These are phyloP conservation scores for Sordariomycetes sp. DNA, from an alignment of 2,329 filamentous ascomycete genomes.

Conservation along the genomic window DNA sequence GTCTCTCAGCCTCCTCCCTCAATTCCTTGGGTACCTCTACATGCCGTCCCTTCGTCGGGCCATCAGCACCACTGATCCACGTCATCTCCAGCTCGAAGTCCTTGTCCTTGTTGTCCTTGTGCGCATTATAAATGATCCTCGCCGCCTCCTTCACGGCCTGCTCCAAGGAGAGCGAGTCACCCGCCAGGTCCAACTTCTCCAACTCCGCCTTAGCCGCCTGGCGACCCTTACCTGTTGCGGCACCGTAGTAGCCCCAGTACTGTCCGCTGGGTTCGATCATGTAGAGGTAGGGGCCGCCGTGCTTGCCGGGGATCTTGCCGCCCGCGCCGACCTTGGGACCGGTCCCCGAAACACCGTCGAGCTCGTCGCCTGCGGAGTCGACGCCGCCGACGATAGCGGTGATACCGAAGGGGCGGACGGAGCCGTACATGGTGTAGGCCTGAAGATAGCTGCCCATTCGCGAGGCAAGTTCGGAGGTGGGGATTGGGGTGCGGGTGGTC, in stretches of 20 bases:
- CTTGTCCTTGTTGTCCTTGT: slow-evolving; percentile 99
- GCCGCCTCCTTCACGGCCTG: slow-evolving; percentile 95
- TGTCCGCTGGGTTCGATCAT: slow-evolving; percentile 98
- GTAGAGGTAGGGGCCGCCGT: slow-evolving; percentile 89
- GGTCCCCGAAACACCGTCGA: slow-evolving; percentile 82
- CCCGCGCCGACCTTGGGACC: slow-evolving; percentile 74
- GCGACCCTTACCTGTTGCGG: slow-evolving; percentile 91
- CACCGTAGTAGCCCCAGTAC: slow-evolving; percentile 99
- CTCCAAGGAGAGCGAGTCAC: slow-evolving; percentile 66
- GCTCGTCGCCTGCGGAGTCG: slow-evolving; percentile 79
- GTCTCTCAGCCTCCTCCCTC: slow-evolving; percentile 81
- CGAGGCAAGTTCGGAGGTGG: slow-evolving; percentile 76
- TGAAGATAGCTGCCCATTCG: slow-evolving; percentile 95
- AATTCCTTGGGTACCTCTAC: slow-evolving; percentile 88
- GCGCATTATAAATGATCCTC: slow-evolving; percentile 91
- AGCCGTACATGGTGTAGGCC: slow-evolving; percentile 95
- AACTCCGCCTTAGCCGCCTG: slow-evolving; percentile 97
- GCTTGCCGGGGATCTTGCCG: slow-evolving; percentile 65
- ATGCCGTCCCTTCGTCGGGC: slow-evolving; percentile 87
- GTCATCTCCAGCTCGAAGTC: slow-evolving; percentile 99
- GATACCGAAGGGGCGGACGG: slow-evolving; percentile 92
- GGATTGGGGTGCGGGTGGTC: slow-evolving; percentile 91
- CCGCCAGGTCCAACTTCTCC: slow-evolving; percentile 87
- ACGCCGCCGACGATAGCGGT: slow-evolving; percentile 90
- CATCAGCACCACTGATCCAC: slow-evolving; percentile 80